Base-by-base conservation (phyloP, 208 protist genomes). In the Leishmania turanica region DNA sequence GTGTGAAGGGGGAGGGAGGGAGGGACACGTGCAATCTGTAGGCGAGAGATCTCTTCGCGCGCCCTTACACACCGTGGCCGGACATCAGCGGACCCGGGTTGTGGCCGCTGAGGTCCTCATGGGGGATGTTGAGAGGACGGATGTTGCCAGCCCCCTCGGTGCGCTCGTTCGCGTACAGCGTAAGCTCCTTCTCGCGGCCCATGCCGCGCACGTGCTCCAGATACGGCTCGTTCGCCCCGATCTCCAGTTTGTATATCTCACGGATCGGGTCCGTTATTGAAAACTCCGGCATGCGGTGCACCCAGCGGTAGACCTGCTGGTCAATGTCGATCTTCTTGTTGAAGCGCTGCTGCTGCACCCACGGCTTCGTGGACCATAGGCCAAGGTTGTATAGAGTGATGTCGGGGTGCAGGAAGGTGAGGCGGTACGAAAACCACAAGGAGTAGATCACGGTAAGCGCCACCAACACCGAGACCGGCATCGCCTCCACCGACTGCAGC, bases 291-390 rank as follows among this genome's bases (percentile, higher is more conserved):
- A 87, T 87, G 56, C 93, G 91, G 83, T 96, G 93, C 65, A 96
- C 87, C 92, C 91, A 97, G 79, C 92, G 91, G 88, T 93, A 97
- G 54, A 94, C 87, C 47, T 83, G 88, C 80, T 93, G 85, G 82
- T 96, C 93, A 54, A 97, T 78, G 78, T 93, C 87, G n/a, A 88
- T 75, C 87, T 95, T 95, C 89, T 97, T 97, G 87, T 93, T 95
- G 86, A 96, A 96, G 83, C 93, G 91, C 83, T 93, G 86, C 83
- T 95, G 91, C 81, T 94, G 86, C 83, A 95, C 88, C 91, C 91
- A 97, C 77, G 91, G 90, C 90, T 95, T 95, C 78, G 91, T 95
- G 42, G 90, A 83, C 89, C 89, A 94, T 34, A 95, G 85, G 51
- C 83, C 91, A n/a, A 97, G 56, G 84, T 95, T 95, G 89, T 95